Evolutionary conservation across 1,139 yeast genomes (phyloP), one percentile per base, ranked within the genome.

Genomic region (Lodderomyces orthopsilosis): DNA sequence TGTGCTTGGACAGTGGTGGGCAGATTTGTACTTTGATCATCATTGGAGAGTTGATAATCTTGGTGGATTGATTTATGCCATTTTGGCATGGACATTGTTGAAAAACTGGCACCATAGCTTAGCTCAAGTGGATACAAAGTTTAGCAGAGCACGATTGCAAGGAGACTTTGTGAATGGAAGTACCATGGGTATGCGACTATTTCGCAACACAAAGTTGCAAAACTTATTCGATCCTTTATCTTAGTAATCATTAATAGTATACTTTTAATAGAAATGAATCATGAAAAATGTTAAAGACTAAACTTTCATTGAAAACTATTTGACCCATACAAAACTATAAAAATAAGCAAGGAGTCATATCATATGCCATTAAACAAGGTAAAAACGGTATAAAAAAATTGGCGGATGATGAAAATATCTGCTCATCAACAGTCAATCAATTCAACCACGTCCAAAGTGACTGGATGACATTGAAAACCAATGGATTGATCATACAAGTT

Each of bases 11-110:
- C 88, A 82, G 56, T 81, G 87, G 84, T 83, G 88, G 88, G 79
- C 85, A 22, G 81, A 87, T 13, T 80, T 83, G 62, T 83, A 83
- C 53, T 60, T 83, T 46, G 87, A 81, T 55, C 89, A 83, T 57
- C 89, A 83, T 58, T 83, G 83, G 76, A 65, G 85, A 48, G 59
- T 81, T 26, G 89, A 83, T 54, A 45, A 63, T 9, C 55, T 70
- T 37, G 75, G 71, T 54, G 59, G 71, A 6, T 38, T 74, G n/a
- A 59, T 77, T 23, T 57, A 53, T 43, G 47, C 51, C 2, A 40
- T 49, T 6, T 45, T 61, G 46, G 51, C 51, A 14, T 56, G 56
- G 37, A 57, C 62, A 4, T 45, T 68, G 44, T 44, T 55, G 10
- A 52, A 46, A 34, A 57, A 56, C 18, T 46, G 45, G 44, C 19